A percentile compares a stretch with the other conserved stretches of the same genome.
phyloP scores from a whole-genome alignment of 345 rosid genomes.

The Laguncularia racemosa region DNA sequence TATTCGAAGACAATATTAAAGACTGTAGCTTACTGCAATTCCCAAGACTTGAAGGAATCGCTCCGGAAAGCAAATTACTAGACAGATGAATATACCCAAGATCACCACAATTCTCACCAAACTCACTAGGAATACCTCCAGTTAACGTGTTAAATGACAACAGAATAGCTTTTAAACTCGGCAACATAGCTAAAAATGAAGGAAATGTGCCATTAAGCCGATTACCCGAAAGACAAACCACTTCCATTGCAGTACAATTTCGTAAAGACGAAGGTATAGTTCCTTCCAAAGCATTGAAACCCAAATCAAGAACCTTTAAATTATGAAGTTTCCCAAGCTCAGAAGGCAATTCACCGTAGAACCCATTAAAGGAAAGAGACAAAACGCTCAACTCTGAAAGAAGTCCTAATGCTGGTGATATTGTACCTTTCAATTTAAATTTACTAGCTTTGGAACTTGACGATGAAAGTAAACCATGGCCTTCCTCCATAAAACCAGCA shows the following conservation, averaged over 20 bases:
- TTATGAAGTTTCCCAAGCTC: conserved; percentile 29
- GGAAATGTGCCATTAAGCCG: conserved; percentile 33
- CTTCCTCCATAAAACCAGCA: background rate
- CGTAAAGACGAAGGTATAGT: conserved; percentile 20
- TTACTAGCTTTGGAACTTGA: conserved; percentile 7
- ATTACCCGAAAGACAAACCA: conserved; percentile 37
- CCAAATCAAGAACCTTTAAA: conserved; percentile 45
- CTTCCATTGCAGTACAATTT: conserved; percentile 27
- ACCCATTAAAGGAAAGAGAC: conserved; percentile 33
- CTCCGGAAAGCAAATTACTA: conserved; percentile 31
- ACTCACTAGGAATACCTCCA: conserved; percentile 23
- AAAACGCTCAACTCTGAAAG: conserved; percentile 30
- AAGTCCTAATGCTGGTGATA: conserved; percentile 25
- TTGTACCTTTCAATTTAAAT: conserved; percentile 20
- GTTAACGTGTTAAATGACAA: conserved; percentile 31
- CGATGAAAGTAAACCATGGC: too few relatives aligned
- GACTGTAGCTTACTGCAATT: conserved; percentile 27
- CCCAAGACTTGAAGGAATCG: conserved; percentile 33
- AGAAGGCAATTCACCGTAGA: conserved; percentile 28
- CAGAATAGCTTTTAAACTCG: conserved; percentile 18
- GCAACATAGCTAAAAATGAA: conserved; percentile 10
- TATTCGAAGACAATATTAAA: conserved; percentile 31
- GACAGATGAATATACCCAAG: conserved; percentile 32
- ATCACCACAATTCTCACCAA: conserved; percentile 28
- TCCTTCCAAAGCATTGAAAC: conserved; percentile 36